Evolutionary conservation across 2,329 filamentous ascomycete species (phyloP).

Genomic region (Westerdykella aurantiaca): DNA sequence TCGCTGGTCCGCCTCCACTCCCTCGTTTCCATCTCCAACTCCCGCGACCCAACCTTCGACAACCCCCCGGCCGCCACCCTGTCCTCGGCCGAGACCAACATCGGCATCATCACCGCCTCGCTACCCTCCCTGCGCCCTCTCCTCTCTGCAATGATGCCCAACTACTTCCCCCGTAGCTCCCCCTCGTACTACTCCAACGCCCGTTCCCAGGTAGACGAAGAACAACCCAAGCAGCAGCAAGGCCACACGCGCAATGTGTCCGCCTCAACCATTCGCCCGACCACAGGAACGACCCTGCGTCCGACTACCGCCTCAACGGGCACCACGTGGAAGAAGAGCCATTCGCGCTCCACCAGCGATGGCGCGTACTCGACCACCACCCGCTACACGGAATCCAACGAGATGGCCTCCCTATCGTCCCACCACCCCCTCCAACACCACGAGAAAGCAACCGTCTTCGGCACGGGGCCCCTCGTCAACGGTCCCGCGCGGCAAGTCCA

Average conservation of each 20-base stretch:
- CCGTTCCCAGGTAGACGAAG: slow-evolving; percentile 12
- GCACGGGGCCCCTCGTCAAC: neutral
- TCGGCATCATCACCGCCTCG: slow-evolving; percentile 32
- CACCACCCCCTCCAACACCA: neutral
- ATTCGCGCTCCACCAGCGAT: slow-evolving; percentile 11
- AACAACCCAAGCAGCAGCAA: slow-evolving; percentile 14
- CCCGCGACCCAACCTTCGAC: slow-evolving; percentile 27
- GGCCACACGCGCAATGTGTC: neutral
- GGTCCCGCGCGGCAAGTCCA: slow-evolving; percentile 6
- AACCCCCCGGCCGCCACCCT: slow-evolving; percentile 29
- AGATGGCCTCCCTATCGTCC: neutral
- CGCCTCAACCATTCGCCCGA: neutral
- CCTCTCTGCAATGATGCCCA: slow-evolving; percentile 36
- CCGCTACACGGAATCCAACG: neutral
- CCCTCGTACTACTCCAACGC: slow-evolving; percentile 10
- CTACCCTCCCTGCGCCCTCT: slow-evolving; percentile 33
- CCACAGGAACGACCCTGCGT: slow-evolving; percentile 1
- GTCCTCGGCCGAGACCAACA: slow-evolving; percentile 29
- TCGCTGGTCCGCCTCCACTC: slow-evolving; percentile 32
- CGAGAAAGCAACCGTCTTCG: neutral
- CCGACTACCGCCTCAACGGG: neutral
- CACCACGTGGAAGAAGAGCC: slow-evolving; percentile 1
- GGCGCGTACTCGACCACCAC: slow-evolving; percentile 1
- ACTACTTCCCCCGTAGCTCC: slow-evolving; percentile 20
- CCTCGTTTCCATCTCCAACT: slow-evolving; percentile 24